Conservation (phyloP, 805 yeast species). For the Cyberlindnera mississippiensis region DNA sequence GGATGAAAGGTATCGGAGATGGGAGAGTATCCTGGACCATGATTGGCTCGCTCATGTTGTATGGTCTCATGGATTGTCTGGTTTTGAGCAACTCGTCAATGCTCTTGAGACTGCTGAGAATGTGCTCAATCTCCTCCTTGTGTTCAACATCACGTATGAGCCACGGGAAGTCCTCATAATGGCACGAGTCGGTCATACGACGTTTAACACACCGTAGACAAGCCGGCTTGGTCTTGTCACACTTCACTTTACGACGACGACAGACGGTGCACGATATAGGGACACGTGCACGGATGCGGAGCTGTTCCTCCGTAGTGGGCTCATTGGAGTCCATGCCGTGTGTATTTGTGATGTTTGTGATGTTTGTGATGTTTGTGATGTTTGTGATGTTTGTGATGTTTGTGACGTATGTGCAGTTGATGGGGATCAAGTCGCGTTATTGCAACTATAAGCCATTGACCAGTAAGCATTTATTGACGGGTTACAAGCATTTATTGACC, state of each 20-base stretch:
- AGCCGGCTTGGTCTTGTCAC: slow-evolving; percentile 46
- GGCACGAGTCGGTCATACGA: slow-evolving; percentile 50
- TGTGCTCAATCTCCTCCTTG: slow-evolving; percentile 4
- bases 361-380: too few relatives aligned
- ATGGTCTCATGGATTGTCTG: neutral
- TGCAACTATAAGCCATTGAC: too few relatives aligned
- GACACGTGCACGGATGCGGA: slow-evolving; percentile 39
- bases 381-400: too few relatives aligned
- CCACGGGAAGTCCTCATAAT: slow-evolving; percentile 54
- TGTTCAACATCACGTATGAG: neutral
- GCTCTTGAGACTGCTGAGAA: neutral
- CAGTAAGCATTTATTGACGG: too few relatives aligned
- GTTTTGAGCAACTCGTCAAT: neutral
- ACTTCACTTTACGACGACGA: slow-evolving; percentile 42
- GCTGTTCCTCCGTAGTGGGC: neutral
- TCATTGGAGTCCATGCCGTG: neutral
- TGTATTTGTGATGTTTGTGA: too few relatives aligned
- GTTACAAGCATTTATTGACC: too few relatives aligned
- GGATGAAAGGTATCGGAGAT: slow-evolving; percentile 34
- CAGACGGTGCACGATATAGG: slow-evolving; percentile 45
- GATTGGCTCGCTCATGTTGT: neutral
- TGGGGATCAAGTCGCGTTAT: too few relatives aligned
- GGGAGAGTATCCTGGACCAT: neutral
- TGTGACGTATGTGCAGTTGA: too few relatives aligned
- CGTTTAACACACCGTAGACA: slow-evolving; percentile 52